Evolutionary conservation across 345 rosid genomes (phyloP), one percentile per base, ranked within the genome.

Genomic region (Murraya koenigii): DNA sequence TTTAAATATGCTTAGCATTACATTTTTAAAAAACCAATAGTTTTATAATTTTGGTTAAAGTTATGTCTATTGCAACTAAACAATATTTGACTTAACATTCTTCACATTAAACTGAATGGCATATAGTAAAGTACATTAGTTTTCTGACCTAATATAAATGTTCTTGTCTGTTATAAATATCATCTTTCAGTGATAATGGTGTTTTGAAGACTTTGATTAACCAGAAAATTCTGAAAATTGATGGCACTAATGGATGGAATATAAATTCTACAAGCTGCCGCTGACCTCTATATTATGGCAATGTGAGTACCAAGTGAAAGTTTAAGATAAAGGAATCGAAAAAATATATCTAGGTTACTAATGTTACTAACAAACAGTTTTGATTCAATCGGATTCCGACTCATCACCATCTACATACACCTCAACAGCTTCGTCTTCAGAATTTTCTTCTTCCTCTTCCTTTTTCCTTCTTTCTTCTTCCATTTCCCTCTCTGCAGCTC

Each of bases 401-500:
- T 83, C 90, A 73, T 88, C 92, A 8, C 86, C 80, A 67, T 88
- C 84, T 72, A 78, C 7, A 5, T 68, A 74, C 84, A 78, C 58
- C 69, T 82, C 77, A 44, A 44, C 77, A 58, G 71, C 80, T 85
- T 86, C 86, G 19, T 69, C 75, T 49, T 82, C 86, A 10, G 66
- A 64, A 60, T 78, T 71, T 49, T 77, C 77, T 33, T 58, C 59
- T 23, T 86, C 87, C 64, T 84, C 86, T 68, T 79, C 85, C 33
- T 44, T 76, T 79, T 25, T 79, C 84, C 77, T 88, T 79, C 67
- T 81, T 75, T 84, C 87, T 79, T 90, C 89, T 86, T 91, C 93
- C 73, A 67, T 58, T 72, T 90, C 94, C 79, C 93, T 92, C 81
- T 86, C 88, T 4, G 85, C 71, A 32, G 83, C 92, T 75, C 74